phyloP scores from a whole-genome alignment of 1,284 basidiomycete genomes.

The Boletus putidus region DNA sequence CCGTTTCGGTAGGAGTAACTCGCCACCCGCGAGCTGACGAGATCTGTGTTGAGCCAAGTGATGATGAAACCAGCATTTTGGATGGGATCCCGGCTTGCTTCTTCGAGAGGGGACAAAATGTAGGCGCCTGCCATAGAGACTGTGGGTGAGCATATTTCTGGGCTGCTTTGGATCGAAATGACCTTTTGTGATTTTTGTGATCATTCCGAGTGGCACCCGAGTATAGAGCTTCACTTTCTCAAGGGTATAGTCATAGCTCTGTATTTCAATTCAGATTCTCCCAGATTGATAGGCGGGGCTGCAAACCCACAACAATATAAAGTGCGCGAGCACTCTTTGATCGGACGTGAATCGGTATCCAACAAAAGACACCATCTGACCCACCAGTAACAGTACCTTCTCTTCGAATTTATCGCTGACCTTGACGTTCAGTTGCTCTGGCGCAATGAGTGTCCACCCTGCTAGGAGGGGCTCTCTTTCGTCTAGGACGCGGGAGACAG shows the following conservation, averaged over 20 bases:
- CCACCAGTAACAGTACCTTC: slow-evolving; percentile 85
- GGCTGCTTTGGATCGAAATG: background rate
- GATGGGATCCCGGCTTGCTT: slow-evolving; percentile 78
- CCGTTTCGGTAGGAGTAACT: slow-evolving; percentile 84
- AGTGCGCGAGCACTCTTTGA: slow-evolving; percentile 61
- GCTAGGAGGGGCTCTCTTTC: slow-evolving; percentile 80
- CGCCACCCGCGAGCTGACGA: slow-evolving; percentile 68
- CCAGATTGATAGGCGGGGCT: background rate
- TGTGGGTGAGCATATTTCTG: slow-evolving; percentile 1
- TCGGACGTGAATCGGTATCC: slow-evolving; percentile 8
- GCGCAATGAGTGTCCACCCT: slow-evolving; percentile 93
- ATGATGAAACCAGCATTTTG: slow-evolving; percentile 88
- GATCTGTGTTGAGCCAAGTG: slow-evolving; percentile 66
- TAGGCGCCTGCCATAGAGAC: slow-evolving; percentile 67
- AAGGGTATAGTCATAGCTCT: slow-evolving; percentile 89
- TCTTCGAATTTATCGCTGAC: slow-evolving; percentile 85
- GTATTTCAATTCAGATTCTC: slow-evolving; percentile 16
- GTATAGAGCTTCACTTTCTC: slow-evolving; percentile 91
- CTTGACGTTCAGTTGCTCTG: slow-evolving; percentile 71
- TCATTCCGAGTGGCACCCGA: slow-evolving; percentile 82
- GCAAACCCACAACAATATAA: slow-evolving; percentile 59
- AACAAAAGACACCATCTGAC: slow-evolving; percentile 33
- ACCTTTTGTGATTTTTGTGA: slow-evolving; percentile 86
- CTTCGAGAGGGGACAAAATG: slow-evolving; percentile 87
- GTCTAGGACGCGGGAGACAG: slow-evolving; percentile 74